Base-by-base conservation (phyloP, 2,329 filamentous ascomycete species). In the Juglanconis juglandina region DNA sequence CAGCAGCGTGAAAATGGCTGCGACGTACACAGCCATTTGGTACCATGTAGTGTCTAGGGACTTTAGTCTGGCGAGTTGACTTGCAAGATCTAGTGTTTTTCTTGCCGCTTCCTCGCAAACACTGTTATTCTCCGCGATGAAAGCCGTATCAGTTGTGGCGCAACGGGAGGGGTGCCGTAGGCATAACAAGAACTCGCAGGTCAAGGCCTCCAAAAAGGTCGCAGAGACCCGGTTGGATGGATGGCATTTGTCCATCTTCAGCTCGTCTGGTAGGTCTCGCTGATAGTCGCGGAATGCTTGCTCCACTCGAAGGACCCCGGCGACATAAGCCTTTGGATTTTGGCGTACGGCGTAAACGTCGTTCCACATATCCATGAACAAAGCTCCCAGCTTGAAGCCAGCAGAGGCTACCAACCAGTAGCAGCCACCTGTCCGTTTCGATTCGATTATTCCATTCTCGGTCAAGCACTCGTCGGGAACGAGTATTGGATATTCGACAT, bases 21-120 rank as follows among this genome's bases (percentile, higher is more conserved):
- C 85, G 11, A 90, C 80, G 68, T 90, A 91, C 5, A 90, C 82
- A 0, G 89, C 87, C 53, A 86, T 81, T 52, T 88, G 87, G 67
- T 90, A 89, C 89, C 90, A 93, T 1, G 89, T 91, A 1, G 88
- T 90, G 68, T 94, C 90, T 4, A 93, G 75, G 49, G 85, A 86
- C 68, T 88, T 90, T 60, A 87, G 77, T 65, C 80, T 81, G 60
- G 84, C 82, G 52, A 93, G 73, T 56, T 84, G 77, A 30, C 79
- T 77, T 5, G 87, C 83, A 33, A 82, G 79, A 30, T 79, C 76
- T 3, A 93, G 76, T 73, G 92, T 84, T 63, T 87, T 82, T 51
- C 82, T 80, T 5, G 88, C 83, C 9, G 85, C 84, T 53, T 87
- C 82, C 39, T 91, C 82, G 69, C 88, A 91, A 48, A 89, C 82